These are phyloP conservation scores for Taiwanofungus camphoratus DNA, from an alignment of 1,284 basidiomycete genomes.

Conservation along the genomic window DNA sequence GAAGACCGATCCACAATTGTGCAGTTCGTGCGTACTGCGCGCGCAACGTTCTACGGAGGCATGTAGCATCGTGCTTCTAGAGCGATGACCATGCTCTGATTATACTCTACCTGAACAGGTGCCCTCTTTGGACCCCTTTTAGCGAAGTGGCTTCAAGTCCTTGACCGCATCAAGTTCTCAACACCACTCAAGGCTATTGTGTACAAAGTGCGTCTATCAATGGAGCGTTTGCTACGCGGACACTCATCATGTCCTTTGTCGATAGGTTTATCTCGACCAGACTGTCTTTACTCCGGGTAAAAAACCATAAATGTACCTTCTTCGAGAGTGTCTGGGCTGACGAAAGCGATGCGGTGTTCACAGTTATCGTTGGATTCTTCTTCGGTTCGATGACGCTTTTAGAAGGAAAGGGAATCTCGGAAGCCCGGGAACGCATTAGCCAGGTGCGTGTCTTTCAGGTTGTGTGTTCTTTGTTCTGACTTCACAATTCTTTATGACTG, in stretches of 20 bases:
- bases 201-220: slow-evolving; percentile 52
- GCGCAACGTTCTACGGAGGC: slow-evolving; percentile 75
- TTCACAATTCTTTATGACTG: not conserved
- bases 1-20: not conserved
- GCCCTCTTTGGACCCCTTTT: slow-evolving; percentile 65
- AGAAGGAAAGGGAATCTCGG: slow-evolving; percentile 58
- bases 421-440: slow-evolving; percentile 49
- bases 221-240: no score
- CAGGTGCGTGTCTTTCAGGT: slow-evolving; percentile 34
- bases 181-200: slow-evolving; percentile 50
- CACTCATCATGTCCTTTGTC: no score
- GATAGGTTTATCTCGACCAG: slow-evolving; percentile 72
- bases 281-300: slow-evolving; percentile 61
- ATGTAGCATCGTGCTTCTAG: slow-evolving; percentile 8
- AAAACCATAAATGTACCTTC: slow-evolving; percentile 8
- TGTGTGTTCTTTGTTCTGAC: not conserved
- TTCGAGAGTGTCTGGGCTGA: not conserved
- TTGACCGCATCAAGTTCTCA: slow-evolving; percentile 58
- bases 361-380: slow-evolving; percentile 66
- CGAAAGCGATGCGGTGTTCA: not conserved
- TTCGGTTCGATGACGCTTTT: slow-evolving; percentile 70
- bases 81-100: not conserved
- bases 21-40: slow-evolving; percentile 64
- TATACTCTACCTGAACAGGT: slow-evolving; percentile 32
- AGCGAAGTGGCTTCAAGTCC: slow-evolving; percentile 66